Base-by-base conservation (phyloP, 306 rosid species). In the Vigna unguiculata region DNA sequence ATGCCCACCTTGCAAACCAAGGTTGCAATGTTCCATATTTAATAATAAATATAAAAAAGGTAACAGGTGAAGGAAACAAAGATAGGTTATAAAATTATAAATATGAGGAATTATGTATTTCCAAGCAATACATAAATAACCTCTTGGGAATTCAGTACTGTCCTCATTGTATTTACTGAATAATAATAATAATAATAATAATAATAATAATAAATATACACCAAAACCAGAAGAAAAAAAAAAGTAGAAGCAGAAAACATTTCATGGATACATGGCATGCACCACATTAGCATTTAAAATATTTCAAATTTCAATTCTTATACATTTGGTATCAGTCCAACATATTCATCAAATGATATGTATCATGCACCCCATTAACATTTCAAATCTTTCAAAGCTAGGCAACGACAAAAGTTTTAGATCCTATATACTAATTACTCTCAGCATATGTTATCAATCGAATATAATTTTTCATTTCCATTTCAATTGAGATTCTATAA, bases 401-500 rank as follows among this genome's bases (percentile, higher is more conserved):
- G 16, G 54, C 67, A 9, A 41, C 13, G 28, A 45, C 52, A 16
- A 58, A 19, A 55, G 47, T 47, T 46, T 57, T 45, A 49, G 48
- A 57, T 13, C 61, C 63, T 16, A 5, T 10, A 46, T 8, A 71
- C 49, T 48, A 67, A 58, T 46, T n/a, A 20, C 66, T 40, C 10
- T 24, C 43, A 77, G 32, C 32, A 28, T 28, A 25, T 30, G 61
- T 76, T 22, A 72, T 34, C 68, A 40, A 40, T 30, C 82, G 57
- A 65, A 22, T 28, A 19, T 14, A 22, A 49, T 15, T 60, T 66
- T 52, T 36, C 58, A 55, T 65, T 77, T 72, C 82, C 54, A 40
- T 67, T 64, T 9, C 47, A 63, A 61, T n/a, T 72, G 41, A 53
- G 47, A 49, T 57, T 30, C 47, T 57, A 54, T 14, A n/a, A 38